These are phyloP conservation scores for Pythium graminicola DNA, from an alignment of 352 stramenopile species.

Conservation along the genomic window DNA sequence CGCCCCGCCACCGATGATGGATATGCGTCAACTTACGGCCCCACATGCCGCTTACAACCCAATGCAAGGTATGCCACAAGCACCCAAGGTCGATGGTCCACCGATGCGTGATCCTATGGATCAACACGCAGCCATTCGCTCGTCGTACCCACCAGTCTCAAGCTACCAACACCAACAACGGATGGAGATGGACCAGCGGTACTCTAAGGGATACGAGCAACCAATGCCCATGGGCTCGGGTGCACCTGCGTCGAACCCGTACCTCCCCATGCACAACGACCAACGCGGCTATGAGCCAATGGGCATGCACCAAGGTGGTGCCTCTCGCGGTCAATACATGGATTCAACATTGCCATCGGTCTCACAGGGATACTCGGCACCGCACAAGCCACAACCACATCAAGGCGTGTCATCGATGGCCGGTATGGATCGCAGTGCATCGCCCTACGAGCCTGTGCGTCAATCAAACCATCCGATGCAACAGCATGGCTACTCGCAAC, in stretches of 20 bases:
- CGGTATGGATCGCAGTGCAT: conserved; percentile 34
- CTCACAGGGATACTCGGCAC: conserved; percentile 45
- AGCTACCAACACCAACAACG: conserved; percentile 34
- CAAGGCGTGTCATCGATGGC: conserved; percentile 16
- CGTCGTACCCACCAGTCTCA: conserved; percentile 29
- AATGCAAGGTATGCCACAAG: conserved; percentile 21
- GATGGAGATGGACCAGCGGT: conserved; percentile 66
- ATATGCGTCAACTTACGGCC: conserved; percentile 77
- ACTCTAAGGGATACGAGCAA: conserved; percentile 61
- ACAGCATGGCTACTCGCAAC: conserved; percentile 32
- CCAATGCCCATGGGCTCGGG: conserved; percentile 10
- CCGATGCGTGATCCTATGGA: conserved; percentile 35
- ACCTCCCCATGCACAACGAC: conserved; percentile 65
- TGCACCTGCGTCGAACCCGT: conserved; percentile 33
- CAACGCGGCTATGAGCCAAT: conserved; percentile 74
- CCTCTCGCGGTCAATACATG: conserved; percentile 50
- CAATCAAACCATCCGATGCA: conserved; percentile 14
- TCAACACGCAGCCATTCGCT: conserved; percentile 33
- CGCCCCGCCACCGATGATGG: conserved; percentile 55
- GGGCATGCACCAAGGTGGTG: conserved; percentile 27
- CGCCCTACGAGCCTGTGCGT: conserved; percentile 20
- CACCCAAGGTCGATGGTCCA: conserved; percentile 37
- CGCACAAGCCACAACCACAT: conserved; percentile 19
- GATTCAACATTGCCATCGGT: conserved; percentile 43
- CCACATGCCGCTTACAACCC: conserved; percentile 36